phyloP scores from a whole-genome alignment of 345 rosid species.

The Mallotus nudiflorus region DNA sequence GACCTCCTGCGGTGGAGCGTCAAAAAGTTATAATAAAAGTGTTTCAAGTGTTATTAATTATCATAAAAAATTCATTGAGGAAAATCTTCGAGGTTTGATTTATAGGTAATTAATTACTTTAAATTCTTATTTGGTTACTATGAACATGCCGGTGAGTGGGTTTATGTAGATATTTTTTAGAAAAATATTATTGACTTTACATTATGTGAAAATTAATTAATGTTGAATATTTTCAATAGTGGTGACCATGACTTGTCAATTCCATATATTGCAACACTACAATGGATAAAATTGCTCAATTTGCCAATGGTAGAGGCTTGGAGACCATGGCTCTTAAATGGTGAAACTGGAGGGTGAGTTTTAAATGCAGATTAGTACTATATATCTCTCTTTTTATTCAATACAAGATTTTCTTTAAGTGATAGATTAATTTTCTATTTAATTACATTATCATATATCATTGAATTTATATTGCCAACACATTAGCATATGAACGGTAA shows the following conservation, averaged over 20 bases:
- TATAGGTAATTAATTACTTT: no score
- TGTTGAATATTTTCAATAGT: no score
- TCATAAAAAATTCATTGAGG: constrained; percentile 21
- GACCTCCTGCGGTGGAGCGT: constrained; percentile 1
- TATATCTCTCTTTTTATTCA: not conserved
- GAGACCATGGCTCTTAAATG: constrained; percentile 36
- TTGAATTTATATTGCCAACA: no score
- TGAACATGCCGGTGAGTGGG: no score
- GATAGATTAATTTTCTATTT: no score
- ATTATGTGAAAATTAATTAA: no score
- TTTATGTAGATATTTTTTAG: no score
- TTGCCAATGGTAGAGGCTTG: constrained; percentile 22
- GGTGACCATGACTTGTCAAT: constrained; percentile 32
- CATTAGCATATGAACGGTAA: no score
- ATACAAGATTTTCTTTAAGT: no score
- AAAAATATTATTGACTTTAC: no score
- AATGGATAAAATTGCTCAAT: constrained; percentile 29
- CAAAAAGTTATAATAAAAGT: not conserved
- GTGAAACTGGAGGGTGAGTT: constrained; percentile 39
- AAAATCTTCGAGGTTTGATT: constrained; percentile 29
- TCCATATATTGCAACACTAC: constrained; percentile 36
- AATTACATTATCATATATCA: no score
- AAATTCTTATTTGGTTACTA: no score
- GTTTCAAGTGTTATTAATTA: constrained; percentile 11
- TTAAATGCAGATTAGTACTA: not conserved